These are phyloP conservation scores for Hondaea fermentalgiana DNA, from an alignment of 108 stramenopile genomes.

Conservation along the genomic window DNA sequence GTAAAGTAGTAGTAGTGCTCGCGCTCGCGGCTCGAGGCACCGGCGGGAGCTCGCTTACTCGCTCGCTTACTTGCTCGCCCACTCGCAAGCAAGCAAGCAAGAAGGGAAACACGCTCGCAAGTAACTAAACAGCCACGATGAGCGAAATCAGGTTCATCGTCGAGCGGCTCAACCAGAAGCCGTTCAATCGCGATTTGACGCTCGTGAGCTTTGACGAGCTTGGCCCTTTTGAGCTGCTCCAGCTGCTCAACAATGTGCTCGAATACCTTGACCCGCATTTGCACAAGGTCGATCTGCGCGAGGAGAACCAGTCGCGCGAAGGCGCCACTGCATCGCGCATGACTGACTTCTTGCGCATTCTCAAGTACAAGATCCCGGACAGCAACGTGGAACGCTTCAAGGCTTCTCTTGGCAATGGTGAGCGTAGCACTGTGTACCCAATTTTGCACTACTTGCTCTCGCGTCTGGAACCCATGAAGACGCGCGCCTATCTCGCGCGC, in stretches of 20 bases:
- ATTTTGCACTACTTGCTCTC: constrained; percentile 58
- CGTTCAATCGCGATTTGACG: constrained; percentile 38
- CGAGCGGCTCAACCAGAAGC: constrained; percentile 44
- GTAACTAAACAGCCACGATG: not conserved
- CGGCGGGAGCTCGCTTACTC: too few relatives aligned
- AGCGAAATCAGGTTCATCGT: constrained; percentile 46
- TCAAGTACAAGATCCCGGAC: constrained; percentile 51
- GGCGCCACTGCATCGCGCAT: constrained; percentile 33
- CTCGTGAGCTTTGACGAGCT: constrained; percentile 61
- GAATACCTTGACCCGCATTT: constrained; percentile 36
- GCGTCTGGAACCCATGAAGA: constrained; percentile 48
- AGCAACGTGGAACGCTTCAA: constrained; percentile 26
- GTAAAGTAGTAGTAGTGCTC: too few relatives aligned
- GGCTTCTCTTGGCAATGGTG: constrained; percentile 29
- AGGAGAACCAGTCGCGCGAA: constrained; percentile 18
- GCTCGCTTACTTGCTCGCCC: too few relatives aligned
- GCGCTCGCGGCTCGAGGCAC: too few relatives aligned
- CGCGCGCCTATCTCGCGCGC: constrained; percentile 58
- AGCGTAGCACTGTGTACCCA: constrained; percentile 46
- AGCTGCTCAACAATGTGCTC: constrained; percentile 56
- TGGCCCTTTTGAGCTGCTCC: constrained; percentile 53
- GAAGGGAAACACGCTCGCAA: too few relatives aligned
- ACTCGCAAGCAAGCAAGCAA: too few relatives aligned
- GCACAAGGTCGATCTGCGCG: constrained; percentile 34
- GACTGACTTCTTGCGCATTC: constrained; percentile 48